Base-by-base conservation (phyloP, 129 eudicot genomes). In the Tagetes erecta region DNA sequence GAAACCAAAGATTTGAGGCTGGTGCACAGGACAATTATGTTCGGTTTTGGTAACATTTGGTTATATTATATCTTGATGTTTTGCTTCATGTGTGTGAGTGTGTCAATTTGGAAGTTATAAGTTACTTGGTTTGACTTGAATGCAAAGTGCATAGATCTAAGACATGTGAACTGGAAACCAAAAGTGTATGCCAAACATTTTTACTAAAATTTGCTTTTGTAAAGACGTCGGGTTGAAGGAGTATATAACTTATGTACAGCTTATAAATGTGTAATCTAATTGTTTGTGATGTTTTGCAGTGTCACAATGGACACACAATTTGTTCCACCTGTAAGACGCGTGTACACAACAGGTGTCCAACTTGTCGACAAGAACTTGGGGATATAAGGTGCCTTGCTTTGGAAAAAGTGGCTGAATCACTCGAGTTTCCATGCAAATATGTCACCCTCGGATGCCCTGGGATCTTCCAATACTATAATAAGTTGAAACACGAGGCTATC, bases 331-430 rank as follows among this genome's bases (percentile, higher is more conserved):
- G 92, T 74, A 87, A 87, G 80, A 52, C 73, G 10, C 68, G 86
- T 37, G 87, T 87, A 2, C 89, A 87, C 77, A 87, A 87, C 65
- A 68, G 87, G 46, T 87, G 92, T 64, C 92, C 92, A 4, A 87
- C 92, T 38, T 87, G 92, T 55, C 78, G 92, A 68, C 92, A 84
- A 69, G 92, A 87, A 71, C 92, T 87, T 20, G 92, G 92, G 2
- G 89, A 87, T 70, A 87, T 87, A 73, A 82, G 92, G 71, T 87
- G 92, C 45, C 83, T 87, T 47, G 92, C 89, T 0, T 70, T 87
- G 59, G 92, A 87, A 74, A 87, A 87, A 52, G 92, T 87, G 51
- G 92, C 92, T 11, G 92, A 87, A 65, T 87, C 92, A 27, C 87
- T 87, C 3, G 89, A 87, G 55, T 85, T 87, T 55, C 92, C 92